A percentile compares a stretch with the other conserved stretches of the same genome.
phyloP scores from a whole-genome alignment of 768 basidiomycete species.

The Leccinum aurantiacum region DNA sequence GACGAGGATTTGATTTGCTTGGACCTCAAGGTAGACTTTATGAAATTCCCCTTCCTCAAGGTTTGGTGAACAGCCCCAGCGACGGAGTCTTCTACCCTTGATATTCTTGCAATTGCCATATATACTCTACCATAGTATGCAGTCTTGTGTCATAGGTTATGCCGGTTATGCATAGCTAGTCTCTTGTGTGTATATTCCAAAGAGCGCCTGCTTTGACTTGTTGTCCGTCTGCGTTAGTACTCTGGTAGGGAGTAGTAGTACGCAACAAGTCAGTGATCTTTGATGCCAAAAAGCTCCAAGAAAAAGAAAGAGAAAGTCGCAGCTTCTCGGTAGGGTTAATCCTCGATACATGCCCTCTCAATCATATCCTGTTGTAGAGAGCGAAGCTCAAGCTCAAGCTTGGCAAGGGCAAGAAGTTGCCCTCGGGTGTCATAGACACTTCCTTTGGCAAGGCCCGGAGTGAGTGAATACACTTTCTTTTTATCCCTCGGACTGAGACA shows the following conservation, averaged over 20 bases:
- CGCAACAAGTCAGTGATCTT: neutral
- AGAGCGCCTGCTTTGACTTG: neutral
- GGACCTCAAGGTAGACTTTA: conserved; percentile 76
- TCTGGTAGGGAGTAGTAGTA: neutral
- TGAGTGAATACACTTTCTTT: conserved; percentile 39
- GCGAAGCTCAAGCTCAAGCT: conserved; percentile 79
- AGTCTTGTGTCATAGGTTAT: neutral
- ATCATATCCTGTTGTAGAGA: conserved; percentile 56
- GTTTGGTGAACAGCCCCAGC: conserved; percentile 26
- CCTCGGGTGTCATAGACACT: conserved; percentile 88
- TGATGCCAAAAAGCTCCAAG: conserved; percentile 84
- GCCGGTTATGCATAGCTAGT: too few relatives aligned
- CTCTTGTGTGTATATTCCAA: neutral
- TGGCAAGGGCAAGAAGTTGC: conserved; percentile 85
- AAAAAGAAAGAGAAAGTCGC: conserved; percentile 85
- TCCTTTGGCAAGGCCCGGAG: conserved; percentile 88
- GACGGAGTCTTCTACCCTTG: conserved; percentile 1
- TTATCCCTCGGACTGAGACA: conserved; percentile 9
- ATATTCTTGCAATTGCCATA: conserved; percentile 4
- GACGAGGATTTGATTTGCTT: conserved; percentile 82
- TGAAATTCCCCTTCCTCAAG: conserved; percentile 37
- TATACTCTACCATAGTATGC: conserved; percentile 1
- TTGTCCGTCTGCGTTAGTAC: neutral
- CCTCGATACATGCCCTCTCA: neutral
- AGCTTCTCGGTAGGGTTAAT: conserved; percentile 64